Base-by-base conservation (phyloP, 345 rosid species). In the Kandelia obovata region DNA sequence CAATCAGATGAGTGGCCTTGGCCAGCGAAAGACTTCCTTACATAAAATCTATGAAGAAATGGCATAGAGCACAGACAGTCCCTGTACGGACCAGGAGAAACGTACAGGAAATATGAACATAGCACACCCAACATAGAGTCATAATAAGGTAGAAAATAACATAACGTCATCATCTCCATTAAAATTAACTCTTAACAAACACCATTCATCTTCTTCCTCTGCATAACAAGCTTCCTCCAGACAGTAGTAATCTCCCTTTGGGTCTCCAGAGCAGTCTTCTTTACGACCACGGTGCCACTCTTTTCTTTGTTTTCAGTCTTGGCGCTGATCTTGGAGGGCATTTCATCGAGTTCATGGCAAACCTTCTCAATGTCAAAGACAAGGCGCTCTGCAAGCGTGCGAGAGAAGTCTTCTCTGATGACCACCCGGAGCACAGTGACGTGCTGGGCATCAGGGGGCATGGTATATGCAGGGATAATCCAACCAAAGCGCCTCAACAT, bases 381-480 rank as follows among this genome's bases (percentile, higher is more conserved):
- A n/a, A 73, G 71, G 0, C 69, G 68, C 23, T 69, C 73, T 0
- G 78, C 69, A 0, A 74, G 47, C 1, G 65, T 58, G 7, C 77
- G 65, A 1, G 73, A 68, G 25, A 74, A 74, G 47, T 74, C 78
- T 51, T 74, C 78, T 53, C 73, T 58, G 26, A 74, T 74, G 51
- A 74, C 77, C 7, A 74, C 78, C 0, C 78, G 69, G 2, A 74
- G 65, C 59, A 68, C 69, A 1, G 78, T 68, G 5, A 74, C 30
- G 11, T 68, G 58, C n/a, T 74, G 73, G 7, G 78, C 78, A 16
- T 68, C 63, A 6, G 78, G 72, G 0, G 78, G 78, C 73, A 74
- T 63, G 43, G 69, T 64, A 58, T 74, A 74, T 0, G 78, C 78
- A 4, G 78, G 78, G 26, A 68, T 58, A 15, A 74, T 68, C 73